Percentiles rank a stretch among this genome's conserved stretches.
Evolutionary conservation across 371 early-diverging fungal species (phyloP).

Genomic region (Apophysomyces variabilis): DNA sequence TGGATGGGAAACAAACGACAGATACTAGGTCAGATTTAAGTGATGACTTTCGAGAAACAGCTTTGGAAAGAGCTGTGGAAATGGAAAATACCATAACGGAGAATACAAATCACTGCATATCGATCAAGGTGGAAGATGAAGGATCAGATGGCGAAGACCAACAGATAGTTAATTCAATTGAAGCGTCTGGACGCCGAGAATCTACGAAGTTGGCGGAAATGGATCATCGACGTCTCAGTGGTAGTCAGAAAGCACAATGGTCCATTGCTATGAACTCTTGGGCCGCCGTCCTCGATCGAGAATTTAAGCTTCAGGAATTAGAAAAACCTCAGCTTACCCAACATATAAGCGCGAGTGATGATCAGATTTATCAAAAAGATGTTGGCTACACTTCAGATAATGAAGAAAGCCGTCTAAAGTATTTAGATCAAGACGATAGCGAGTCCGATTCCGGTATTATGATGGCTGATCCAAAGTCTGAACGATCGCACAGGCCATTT

Average conservation of each 20-base stretch:
- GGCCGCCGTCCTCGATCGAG: constrained; percentile 38
- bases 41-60: not conserved
- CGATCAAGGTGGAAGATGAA: not conserved
- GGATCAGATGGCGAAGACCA: not conserved
- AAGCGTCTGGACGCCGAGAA: not conserved
- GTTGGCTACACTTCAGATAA: not conserved
- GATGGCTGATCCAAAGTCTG: not conserved
- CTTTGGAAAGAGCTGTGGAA: not conserved
- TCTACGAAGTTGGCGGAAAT: constrained; percentile 1
- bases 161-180: not conserved
- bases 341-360: not conserved
- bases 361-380: not conserved
- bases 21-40: not conserved
- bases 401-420: not conserved
- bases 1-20: not conserved
- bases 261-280: constrained; percentile 45
- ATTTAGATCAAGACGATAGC: not conserved
- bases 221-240: constrained; percentile 33
- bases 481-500: not conserved
- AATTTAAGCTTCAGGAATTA: constrained; percentile 23
- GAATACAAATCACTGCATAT: not conserved
- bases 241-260: constrained; percentile 53
- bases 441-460: not conserved
- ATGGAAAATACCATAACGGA: not conserved
- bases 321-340: not conserved